Conservation (phyloP, 805 yeast genomes). For the Zygosaccharomyces pseudorouxii region DNA sequence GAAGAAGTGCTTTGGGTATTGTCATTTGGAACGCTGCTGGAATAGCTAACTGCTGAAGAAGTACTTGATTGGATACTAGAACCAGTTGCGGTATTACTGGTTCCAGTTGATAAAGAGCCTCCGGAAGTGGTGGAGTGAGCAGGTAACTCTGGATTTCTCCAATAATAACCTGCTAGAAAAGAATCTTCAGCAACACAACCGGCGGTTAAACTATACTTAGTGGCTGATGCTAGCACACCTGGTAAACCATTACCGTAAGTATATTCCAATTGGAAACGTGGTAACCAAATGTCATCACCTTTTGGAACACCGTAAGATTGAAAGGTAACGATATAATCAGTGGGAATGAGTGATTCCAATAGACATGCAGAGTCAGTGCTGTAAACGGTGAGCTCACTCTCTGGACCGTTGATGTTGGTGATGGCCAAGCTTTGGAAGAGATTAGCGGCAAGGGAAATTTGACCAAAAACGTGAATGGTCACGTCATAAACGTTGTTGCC, state of each 20-base stretch:
- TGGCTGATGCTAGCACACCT: constrained; percentile 15
- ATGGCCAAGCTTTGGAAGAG: constrained; percentile 16
- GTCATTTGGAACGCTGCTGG: no score
- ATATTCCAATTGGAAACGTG: constrained; percentile 20
- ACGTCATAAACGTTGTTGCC: constrained; percentile 14
- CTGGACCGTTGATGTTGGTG: constrained; percentile 20
- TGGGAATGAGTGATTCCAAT: constrained; percentile 16
- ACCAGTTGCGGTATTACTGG: no score
- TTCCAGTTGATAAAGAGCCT: no score
- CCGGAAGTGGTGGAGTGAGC: no score
- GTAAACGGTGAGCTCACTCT: constrained; percentile 11
- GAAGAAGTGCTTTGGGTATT: no score
- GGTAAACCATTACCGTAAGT: constrained; percentile 16
- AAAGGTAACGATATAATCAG: constrained; percentile 22
- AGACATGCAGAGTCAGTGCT: constrained; percentile 1
- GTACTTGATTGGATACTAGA: no score
- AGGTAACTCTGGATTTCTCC: constrained; percentile 6
- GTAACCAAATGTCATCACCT: constrained; percentile 18
- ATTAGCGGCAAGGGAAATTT: constrained; percentile 13
- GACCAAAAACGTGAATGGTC: constrained; percentile 21
- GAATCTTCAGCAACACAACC: constrained; percentile 21
- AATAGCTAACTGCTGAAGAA: no score
- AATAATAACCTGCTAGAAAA: constrained; percentile 20
- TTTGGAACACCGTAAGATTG: constrained; percentile 14
- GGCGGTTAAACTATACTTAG: constrained; percentile 17